Evolutionary conservation across 805 yeast genomes (phyloP), one percentile per base, ranked within the genome.

Genomic region (Yarrowia sp.): DNA sequence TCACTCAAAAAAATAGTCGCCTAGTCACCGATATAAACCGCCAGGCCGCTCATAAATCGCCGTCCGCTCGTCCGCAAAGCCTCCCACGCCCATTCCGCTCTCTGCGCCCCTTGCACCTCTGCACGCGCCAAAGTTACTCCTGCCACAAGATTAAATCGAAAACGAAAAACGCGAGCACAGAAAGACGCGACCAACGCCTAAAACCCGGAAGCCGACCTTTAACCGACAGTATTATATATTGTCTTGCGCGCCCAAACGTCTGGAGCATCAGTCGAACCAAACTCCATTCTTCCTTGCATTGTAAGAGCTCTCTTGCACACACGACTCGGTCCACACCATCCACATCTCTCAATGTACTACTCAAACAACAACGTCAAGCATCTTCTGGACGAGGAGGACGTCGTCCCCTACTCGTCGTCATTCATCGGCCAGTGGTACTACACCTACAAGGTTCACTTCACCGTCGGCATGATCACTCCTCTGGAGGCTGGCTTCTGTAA

Each of bases 361-460:
- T 51, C 58, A 2, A 51, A 51, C 42, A 33, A 18, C 29, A 24
- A 51, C 18, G 58, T 51, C 58, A 51, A 51, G 42, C 61, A 55
- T 31, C 46, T 55, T 16, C 61, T 55, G 47, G 38, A 55, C n/a
- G 61, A 55, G 33, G 61, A 55, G 14, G 61, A 55, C 19, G 29
- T 55, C 14, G 61, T 55, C 16, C 61, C 61, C 38, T 55, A 39
- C 61, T 55, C 61, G 21, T 29, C 46, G 47, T 55, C 61, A 12
- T 39, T 55, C 47, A 55, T 55, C 47, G 61, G 61, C 47, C 61
- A 55, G 61, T 55, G 61, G 61, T 55, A 55, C 61, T 55, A 55
- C 61, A 55, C 61, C 13, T 55, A 55, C 61, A 55, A 55, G 38
- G 61, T 55, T 9, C 61, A 55, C 41, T 39, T 55, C 61, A 55